Conservation (phyloP, 257 asterid species). For the Fraxinus cuspidata region DNA sequence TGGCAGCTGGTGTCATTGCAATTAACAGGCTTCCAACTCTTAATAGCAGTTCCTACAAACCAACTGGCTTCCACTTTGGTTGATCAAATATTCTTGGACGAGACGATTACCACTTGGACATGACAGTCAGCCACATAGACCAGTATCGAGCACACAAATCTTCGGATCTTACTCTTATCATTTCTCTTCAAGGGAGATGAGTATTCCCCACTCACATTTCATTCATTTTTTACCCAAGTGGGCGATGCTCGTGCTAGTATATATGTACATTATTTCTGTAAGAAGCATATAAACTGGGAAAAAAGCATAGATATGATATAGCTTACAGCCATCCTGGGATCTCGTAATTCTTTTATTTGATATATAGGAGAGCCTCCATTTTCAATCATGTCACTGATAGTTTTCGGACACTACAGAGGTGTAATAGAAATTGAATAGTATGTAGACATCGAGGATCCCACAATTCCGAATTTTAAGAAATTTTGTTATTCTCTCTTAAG, state of each 20-base stretch:
- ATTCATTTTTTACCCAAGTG: neutral
- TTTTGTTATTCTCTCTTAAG: neutral
- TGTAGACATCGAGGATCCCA: neutral
- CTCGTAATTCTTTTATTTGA: neutral
- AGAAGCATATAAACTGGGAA: neutral
- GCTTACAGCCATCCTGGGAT: neutral
- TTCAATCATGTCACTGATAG: neutral
- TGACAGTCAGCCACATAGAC: neutral
- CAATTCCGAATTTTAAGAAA: neutral
- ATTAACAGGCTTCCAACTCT: slow-evolving; percentile 67
- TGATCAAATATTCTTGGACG: neutral
- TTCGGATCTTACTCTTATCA: neutral
- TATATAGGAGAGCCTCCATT: neutral
- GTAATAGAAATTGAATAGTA: neutral
- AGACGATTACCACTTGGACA: neutral
- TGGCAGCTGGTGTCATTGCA: slow-evolving; percentile 59
- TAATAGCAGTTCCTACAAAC: slow-evolving; percentile 54
- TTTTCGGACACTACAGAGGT: neutral
- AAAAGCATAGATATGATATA: neutral
- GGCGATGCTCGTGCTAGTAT: neutral
- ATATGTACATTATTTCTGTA: neutral
- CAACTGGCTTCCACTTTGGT: slow-evolving; percentile 33
- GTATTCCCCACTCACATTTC: neutral
- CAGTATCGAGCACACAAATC: neutral
- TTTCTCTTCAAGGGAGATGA: neutral